Conservation (phyloP, 2,329 filamentous ascomycete species). For the Talaromyces verruculosus region DNA sequence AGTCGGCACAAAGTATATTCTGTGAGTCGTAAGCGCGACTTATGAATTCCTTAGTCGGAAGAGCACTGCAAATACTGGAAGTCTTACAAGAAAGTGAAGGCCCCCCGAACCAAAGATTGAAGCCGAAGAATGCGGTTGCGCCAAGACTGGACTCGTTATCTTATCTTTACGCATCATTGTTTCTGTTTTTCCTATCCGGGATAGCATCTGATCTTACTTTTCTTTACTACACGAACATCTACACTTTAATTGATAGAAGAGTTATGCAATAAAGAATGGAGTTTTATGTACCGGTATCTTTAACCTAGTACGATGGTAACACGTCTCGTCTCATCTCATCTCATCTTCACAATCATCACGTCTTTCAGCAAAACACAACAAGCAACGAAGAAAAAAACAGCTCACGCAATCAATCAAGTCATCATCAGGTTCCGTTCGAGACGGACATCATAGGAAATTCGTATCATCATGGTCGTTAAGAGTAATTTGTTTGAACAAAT, state of each 20-base stretch:
- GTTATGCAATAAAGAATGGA: conserved; percentile 16
- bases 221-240: neutral
- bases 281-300: conserved; percentile 14
- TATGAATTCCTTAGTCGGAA: neutral
- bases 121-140: conserved; percentile 1
- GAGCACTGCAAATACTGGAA: neutral
- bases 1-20: too few species aligned
- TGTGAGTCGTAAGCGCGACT: neutral
- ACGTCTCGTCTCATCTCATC: conserved; percentile 7
- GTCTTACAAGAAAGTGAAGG: neutral
- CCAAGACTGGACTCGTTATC: conserved; percentile 16
- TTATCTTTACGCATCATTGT: conserved; percentile 8
- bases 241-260: neutral
- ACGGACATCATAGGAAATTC: conserved; percentile 24
- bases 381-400: neutral
- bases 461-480: conserved; percentile 28
- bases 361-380: neutral
- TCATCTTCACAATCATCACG: conserved; percentile 13
- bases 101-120: conserved; percentile 1
- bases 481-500: conserved; percentile 16
- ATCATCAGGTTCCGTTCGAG: conserved; percentile 15
- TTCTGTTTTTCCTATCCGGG: conserved; percentile 20
- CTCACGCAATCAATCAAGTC: conserved; percentile 9
- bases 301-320: conserved; percentile 7
- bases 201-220: neutral